These are phyloP conservation scores for Urochloa ruziziensis DNA, from an alignment of 176 grass and related monocot genomes.

Conservation along the genomic window DNA sequence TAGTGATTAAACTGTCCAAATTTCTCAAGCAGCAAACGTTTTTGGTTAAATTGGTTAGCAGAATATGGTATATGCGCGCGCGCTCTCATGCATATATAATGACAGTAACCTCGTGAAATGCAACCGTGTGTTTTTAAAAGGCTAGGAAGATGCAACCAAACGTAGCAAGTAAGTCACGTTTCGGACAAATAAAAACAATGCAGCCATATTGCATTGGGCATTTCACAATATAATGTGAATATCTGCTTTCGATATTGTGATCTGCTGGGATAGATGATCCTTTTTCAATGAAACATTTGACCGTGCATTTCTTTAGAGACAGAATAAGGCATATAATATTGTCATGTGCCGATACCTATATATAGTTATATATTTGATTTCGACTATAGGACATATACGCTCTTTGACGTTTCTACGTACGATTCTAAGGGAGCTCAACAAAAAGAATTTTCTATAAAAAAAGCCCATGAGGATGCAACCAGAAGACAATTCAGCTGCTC, in stretches of 20 bases:
- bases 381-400: background rate
- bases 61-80: background rate
- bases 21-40: background rate
- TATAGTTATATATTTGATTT: background rate
- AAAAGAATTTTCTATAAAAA: background rate
- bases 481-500: no score
- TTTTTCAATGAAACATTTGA: background rate
- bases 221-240: background rate
- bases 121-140: background rate
- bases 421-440: background rate
- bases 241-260: background rate
- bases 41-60: background rate
- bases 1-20: background rate
- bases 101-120: background rate
- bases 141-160: no score
- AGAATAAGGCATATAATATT: background rate
- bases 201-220: background rate
- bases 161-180: background rate
- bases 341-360: background rate
- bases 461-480: no score
- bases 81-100: background rate
- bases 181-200: background rate
- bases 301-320: background rate
- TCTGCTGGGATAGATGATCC: background rate
- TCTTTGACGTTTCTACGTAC: background rate